Evolutionary conservation across 2,329 filamentous ascomycete species (phyloP).

Genomic region (Fusarium sp.): DNA sequence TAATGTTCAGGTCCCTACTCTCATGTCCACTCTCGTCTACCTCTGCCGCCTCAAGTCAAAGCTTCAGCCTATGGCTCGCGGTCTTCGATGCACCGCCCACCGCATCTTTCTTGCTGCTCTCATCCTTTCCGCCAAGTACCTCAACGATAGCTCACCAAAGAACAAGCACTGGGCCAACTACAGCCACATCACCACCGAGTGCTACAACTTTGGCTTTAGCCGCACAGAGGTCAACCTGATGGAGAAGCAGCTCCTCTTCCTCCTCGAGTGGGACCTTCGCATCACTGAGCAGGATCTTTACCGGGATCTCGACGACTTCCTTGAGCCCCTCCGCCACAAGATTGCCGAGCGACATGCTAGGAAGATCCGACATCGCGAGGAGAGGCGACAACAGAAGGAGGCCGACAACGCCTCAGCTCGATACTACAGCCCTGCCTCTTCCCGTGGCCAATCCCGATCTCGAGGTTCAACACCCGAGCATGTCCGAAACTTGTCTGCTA

Average conservation of each 20-base stretch:
- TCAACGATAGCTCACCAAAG: conserved; percentile 98
- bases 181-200: conserved; percentile 78
- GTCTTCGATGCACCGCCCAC: conserved; percentile 95
- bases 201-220: conserved; percentile 85
- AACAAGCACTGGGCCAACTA: conserved; percentile 99
- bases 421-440: conserved; percentile 62
- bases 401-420: conserved; percentile 53
- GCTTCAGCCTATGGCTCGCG: conserved; percentile 94
- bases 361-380: conserved; percentile 64
- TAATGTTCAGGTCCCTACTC: conserved; percentile 95
- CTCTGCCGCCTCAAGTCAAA: conserved; percentile 85
- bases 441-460: conserved; percentile 59
- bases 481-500: conserved; percentile 55
- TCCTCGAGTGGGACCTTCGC: conserved; percentile 93
- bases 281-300: conserved; percentile 90
- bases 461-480: conserved; percentile 58
- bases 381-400: conserved; percentile 59
- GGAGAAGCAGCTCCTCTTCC: conserved; percentile 97
- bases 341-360: conserved; percentile 65
- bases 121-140: conserved; percentile 92
- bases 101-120: conserved; percentile 94
- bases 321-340: conserved; percentile 81
- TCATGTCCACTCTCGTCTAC: conserved; percentile 98
- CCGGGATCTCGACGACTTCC: conserved; percentile 86
- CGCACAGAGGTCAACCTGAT: conserved; percentile 98